Evolutionary conservation across 2,329 filamentous ascomycete species (phyloP).

Genomic region (Cordyceps cicadae): DNA sequence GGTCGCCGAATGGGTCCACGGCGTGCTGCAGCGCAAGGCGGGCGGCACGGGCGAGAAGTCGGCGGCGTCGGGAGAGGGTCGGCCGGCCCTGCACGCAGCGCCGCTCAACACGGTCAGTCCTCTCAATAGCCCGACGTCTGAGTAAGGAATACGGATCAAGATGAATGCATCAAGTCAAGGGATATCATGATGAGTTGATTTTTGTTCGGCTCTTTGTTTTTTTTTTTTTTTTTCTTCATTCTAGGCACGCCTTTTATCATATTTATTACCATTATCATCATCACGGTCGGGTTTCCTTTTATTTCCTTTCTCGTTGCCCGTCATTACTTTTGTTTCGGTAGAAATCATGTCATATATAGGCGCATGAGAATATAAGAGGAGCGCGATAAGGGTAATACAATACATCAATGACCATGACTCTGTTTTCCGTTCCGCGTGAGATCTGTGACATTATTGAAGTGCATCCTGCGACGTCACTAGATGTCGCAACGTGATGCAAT

Average conservation of each 20-base stretch:
- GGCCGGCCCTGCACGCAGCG: conserved; percentile 81
- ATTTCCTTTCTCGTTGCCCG: background rate
- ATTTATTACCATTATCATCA: background rate
- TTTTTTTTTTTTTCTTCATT: background rate
- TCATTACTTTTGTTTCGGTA: background rate
- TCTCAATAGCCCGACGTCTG: conserved; percentile 27
- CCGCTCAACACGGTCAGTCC: conserved; percentile 68
- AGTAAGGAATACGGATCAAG: background rate
- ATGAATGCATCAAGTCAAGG: background rate
- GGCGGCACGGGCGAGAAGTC: conserved; percentile 11
- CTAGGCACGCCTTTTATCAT: background rate
- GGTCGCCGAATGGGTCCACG: conserved; percentile 76
- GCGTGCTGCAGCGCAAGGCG: conserved; percentile 48
- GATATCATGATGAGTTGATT: background rate
- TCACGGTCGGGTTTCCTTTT: background rate
- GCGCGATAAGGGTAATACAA: background rate
- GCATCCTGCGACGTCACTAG: too few relatives aligned
- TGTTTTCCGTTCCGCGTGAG: too few relatives aligned
- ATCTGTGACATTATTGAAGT: too few relatives aligned
- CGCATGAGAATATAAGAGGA: background rate
- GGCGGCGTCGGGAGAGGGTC: conserved; percentile 37
- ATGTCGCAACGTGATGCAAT: too few relatives aligned
- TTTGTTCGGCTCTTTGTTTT: background rate
- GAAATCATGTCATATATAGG: background rate
- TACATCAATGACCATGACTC: too few relatives aligned